A percentile compares a stretch with the other conserved stretches of the same genome.
Evolutionary conservation across 139 green algal genomes (phyloP).

Genomic region (Marvania coccoides): DNA sequence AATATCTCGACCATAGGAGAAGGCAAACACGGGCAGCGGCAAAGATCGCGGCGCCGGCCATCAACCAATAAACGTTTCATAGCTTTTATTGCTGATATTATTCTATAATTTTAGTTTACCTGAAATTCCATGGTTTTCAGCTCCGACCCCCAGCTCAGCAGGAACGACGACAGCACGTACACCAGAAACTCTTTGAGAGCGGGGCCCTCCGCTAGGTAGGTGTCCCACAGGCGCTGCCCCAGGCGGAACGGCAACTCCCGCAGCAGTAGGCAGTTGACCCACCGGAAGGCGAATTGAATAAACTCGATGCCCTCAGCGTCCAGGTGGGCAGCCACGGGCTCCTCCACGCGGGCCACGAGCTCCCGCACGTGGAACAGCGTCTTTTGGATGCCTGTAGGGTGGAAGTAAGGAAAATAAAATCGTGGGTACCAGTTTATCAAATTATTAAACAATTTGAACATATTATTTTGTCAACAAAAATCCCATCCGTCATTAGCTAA

Average conservation of each 20-base stretch:
- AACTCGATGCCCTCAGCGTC: slow-evolving; percentile 83
- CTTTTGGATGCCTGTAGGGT: slow-evolving; percentile 93
- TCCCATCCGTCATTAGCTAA: no score
- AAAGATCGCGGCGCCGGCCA: no score
- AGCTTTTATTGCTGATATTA: slow-evolving; percentile 28
- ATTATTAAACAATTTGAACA: no score
- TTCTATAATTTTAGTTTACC: no score
- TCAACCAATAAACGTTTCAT: no score
- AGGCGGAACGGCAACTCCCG: slow-evolving; percentile 81
- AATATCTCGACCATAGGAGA: no score
- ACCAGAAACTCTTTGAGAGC: slow-evolving; percentile 75
- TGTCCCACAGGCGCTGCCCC: slow-evolving; percentile 83
- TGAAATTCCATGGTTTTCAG: slow-evolving; percentile 65
- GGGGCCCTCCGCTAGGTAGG: slow-evolving; percentile 75
- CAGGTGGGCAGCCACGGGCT: slow-evolving; percentile 56
- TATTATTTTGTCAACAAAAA: no score
- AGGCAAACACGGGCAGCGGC: no score
- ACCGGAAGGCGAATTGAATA: slow-evolving; percentile 97
- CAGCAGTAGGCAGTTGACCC: slow-evolving; percentile 95
- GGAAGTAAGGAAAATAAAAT: no score
- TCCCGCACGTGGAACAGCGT: slow-evolving; percentile 81
- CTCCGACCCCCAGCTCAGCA: slow-evolving; percentile 57
- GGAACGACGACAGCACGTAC: slow-evolving; percentile 68
- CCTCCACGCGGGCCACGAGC: slow-evolving; percentile 59
- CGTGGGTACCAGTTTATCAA: no score